Percentiles rank a stretch among this genome's conserved stretches.
phyloP scores from a whole-genome alignment of 83 land plant species.

The Picea abies region DNA sequence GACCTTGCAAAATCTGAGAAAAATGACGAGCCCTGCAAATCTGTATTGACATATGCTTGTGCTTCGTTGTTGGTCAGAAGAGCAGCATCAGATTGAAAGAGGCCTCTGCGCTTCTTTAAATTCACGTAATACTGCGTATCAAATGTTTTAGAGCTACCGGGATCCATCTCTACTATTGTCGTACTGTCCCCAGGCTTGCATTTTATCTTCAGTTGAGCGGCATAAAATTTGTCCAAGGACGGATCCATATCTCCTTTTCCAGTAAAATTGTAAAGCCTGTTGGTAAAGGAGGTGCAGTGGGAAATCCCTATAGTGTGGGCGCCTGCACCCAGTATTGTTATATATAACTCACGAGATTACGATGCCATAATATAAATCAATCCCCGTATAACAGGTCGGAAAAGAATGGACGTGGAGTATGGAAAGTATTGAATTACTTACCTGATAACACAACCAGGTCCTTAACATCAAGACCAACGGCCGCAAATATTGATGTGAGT shows the following conservation, averaged over 20 bases:
- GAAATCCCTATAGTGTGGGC: constrained; percentile 38
- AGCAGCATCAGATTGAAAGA: constrained; percentile 46
- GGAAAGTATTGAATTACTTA: constrained; percentile 10
- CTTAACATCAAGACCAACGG: constrained; percentile 31
- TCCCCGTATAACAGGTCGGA: no score
- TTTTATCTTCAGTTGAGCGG: constrained; percentile 28
- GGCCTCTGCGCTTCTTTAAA: constrained; percentile 41
- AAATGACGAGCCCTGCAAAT: constrained; percentile 15
- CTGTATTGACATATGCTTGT: not conserved
- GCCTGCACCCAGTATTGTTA: constrained; percentile 10
- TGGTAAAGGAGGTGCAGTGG: constrained; percentile 15
- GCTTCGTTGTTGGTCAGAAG: constrained; percentile 26
- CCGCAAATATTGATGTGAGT: constrained; percentile 28
- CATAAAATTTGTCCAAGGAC: constrained; percentile 34
- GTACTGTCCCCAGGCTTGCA: constrained; percentile 33
- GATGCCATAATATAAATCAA: no score
- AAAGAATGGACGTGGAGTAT: no score
- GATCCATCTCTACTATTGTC: constrained; percentile 51
- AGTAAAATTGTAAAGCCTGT: constrained; percentile 30
- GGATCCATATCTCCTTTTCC: constrained; percentile 32
- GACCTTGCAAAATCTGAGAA: constrained; percentile 41
- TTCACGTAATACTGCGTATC: constrained; percentile 46
- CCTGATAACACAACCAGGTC: constrained; percentile 63
- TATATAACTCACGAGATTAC: no score
- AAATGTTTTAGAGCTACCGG: constrained; percentile 43